phyloP scores from a whole-genome alignment of 306 rosid species.

The Oemleria cerasiformis region DNA sequence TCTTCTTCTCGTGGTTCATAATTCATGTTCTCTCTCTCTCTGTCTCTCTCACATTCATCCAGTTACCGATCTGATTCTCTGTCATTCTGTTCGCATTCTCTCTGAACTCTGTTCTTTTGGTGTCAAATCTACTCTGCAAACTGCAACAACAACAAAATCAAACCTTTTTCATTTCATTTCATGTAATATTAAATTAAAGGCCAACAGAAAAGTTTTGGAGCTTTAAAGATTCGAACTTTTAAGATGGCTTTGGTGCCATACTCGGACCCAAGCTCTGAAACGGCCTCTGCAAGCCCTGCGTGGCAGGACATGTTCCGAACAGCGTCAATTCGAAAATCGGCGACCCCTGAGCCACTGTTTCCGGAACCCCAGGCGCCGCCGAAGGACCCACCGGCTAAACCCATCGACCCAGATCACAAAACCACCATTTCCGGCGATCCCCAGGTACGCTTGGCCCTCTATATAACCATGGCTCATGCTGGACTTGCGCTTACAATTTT shows the following conservation, averaged over 20 bases:
- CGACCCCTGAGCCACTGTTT: constrained; percentile 28
- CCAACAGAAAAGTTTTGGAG: not conserved
- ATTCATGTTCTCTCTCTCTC: not conserved
- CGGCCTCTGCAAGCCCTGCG: constrained; percentile 46
- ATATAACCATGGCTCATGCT: constrained; percentile 94
- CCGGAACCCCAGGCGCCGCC: constrained; percentile 1
- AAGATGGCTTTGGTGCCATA: constrained; percentile 71
- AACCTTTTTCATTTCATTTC: not conserved
- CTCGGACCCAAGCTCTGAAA: constrained; percentile 46
- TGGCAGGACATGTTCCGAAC: constrained; percentile 99
- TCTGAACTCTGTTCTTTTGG: not conserved
- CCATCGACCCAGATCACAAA: constrained; percentile 37
- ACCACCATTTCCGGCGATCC: constrained; percentile 62
- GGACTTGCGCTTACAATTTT: constrained; percentile 78
- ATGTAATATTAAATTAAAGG: not conserved
- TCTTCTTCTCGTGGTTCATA: not conserved
- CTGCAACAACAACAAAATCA: not conserved
- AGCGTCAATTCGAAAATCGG: constrained; percentile 55
- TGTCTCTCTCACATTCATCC: not conserved
- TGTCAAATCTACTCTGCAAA: not conserved
- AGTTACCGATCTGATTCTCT: not conserved
- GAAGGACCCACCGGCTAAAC: not conserved
- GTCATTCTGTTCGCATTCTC: not conserved
- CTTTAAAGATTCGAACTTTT: not conserved
- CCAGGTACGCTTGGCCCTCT: constrained; percentile 81